Evolutionary conservation across 2,329 filamentous ascomycete genomes (phyloP).

Genomic region (Botrytis tulipae): DNA sequence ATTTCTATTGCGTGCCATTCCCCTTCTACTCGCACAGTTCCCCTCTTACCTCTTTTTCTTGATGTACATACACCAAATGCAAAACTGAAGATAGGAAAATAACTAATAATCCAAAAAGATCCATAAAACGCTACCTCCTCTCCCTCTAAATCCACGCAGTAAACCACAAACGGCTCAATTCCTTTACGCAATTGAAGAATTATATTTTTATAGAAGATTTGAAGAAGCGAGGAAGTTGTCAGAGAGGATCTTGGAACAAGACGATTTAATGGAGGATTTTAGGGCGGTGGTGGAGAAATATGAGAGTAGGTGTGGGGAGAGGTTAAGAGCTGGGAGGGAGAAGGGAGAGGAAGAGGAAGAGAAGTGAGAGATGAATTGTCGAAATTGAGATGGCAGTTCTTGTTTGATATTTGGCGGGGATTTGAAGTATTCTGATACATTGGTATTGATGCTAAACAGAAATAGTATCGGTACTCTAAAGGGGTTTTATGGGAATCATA

Average conservation of each 20-base stretch:
- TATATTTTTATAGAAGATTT: conserved; percentile 37
- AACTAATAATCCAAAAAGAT: conserved; percentile 27
- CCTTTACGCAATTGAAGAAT: conserved; percentile 38
- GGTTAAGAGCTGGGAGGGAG: not conserved
- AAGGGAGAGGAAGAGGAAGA: too few species aligned
- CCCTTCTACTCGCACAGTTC: too few species aligned
- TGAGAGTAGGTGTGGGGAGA: conserved; percentile 27
- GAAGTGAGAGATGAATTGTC: not conserved
- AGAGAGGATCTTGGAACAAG: conserved; percentile 28
- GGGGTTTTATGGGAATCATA: not conserved
- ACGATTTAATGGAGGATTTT: conserved; percentile 29
- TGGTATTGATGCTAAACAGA: not conserved
- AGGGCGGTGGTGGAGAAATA: conserved; percentile 32
- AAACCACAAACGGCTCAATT: conserved; percentile 37
- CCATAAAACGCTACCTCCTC: conserved; percentile 28
- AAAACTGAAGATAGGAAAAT: not conserved
- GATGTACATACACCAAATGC: not conserved
- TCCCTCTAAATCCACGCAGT: conserved; percentile 33
- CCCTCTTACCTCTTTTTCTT: not conserved
- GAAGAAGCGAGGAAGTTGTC: conserved; percentile 31
- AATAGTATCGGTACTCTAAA: not conserved
- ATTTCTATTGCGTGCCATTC: not conserved
- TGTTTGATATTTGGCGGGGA: not conserved
- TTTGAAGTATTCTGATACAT: not conserved
- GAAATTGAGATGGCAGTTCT: not conserved